Evolutionary conservation across 1,139 yeast genomes (phyloP), one percentile per base, ranked within the genome.

Genomic region (Sugiyamaella xylanicola): DNA sequence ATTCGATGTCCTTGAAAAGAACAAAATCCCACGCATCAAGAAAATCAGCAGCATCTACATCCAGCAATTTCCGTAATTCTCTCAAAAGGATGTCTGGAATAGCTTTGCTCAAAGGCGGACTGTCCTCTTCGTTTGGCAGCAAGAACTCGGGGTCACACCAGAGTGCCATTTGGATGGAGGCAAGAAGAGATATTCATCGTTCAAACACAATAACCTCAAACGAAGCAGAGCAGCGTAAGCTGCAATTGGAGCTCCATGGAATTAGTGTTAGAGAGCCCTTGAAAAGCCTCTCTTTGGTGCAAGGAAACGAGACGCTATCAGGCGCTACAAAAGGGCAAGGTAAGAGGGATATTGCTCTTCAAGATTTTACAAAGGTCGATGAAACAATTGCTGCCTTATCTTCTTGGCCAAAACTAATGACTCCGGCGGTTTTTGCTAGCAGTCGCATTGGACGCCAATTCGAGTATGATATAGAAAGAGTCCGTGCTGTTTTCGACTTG

Each of bases 191-290:
- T 56, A 74, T 92, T 53, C 84, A 87, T 67, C 79, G 98, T 63
- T 84, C 92, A 64, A 86, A 86, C 62, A 82, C 96, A 0, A 74
- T 91, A 47, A 81, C 88, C 1, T 76, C 84, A 3, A 81, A 78
- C 54, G 96, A 91, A 62, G 83, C 86, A 56, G 85, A 83, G 57
- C 75, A 78, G 13, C 78, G 98, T 60, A 84, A 87, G 46, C 81
- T 80, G 67, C 86, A 83, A 3, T 80, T 85, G n/a, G 83, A 85
- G 60, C 80, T 82, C 55, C 88, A 86, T 58, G 83, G 86, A 1
- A 77, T 81, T 32, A 69, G 85, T 40, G 81, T 87, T 25, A 74
- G 86, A 51, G 86, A 87, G 63, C 96, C 97, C 0, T 84, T 71
- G 15, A 64, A 61, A 15, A 58, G 61, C 5, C 56, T 74, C 21